Percentiles rank a stretch among this genome's conserved stretches.
phyloP scores from a whole-genome alignment of 768 basidiomycete species.

The Termitomyces sp. region DNA sequence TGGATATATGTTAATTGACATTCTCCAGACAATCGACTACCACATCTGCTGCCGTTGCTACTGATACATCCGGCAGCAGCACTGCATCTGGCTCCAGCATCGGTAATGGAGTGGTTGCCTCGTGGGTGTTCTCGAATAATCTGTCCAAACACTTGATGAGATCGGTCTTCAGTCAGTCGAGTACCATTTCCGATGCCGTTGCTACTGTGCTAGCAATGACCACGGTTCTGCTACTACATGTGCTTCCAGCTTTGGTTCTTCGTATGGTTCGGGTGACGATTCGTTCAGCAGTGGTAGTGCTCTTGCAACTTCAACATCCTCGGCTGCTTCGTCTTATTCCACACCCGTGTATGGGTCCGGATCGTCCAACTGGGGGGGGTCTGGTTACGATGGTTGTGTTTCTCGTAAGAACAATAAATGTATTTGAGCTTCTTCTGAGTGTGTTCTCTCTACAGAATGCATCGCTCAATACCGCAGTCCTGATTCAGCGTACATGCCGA shows the following conservation, averaged over 20 bases:
- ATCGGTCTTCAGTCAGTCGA: neutral
- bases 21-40: constrained; percentile 1
- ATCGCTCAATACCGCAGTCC: constrained; percentile 49
- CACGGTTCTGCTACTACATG: constrained; percentile 10
- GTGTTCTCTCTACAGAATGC: constrained; percentile 43
- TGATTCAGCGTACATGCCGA: constrained; percentile 28
- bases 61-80: neutral
- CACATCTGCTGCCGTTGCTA: neutral
- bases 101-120: constrained; percentile 26
- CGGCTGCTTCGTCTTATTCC: constrained; percentile 24
- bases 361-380: constrained; percentile 47
- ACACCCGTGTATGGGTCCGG: constrained; percentile 61
- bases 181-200: neutral
- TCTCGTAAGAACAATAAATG: constrained; percentile 42
- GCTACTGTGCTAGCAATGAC: constrained; percentile 1
- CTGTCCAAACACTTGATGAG: neutral
- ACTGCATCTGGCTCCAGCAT: constrained; percentile 17
- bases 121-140: constrained; percentile 23
- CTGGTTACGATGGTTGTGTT: constrained; percentile 63
- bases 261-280: constrained; percentile 15
- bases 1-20: neutral
- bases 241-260: constrained; percentile 16
- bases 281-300: constrained; percentile 14
- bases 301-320: constrained; percentile 19
- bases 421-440: neutral